These are phyloP conservation scores for Hawksworthiomyces lignivorus DNA, from an alignment of 2,329 filamentous ascomycete species.

Conservation along the genomic window DNA sequence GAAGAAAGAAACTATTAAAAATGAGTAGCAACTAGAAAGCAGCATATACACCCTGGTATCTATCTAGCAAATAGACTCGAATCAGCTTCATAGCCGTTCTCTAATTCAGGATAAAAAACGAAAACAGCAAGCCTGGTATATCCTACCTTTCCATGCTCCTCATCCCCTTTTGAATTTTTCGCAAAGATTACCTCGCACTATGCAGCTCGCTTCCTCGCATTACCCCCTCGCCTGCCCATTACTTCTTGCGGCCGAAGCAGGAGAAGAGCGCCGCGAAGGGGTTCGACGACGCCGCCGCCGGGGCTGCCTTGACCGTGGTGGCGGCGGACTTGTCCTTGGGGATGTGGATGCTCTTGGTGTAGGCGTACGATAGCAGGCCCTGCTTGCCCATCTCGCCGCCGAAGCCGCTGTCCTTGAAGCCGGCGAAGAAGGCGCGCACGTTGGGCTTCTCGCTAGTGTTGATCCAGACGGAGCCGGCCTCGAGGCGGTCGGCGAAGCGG, in stretches of 20 bases:
- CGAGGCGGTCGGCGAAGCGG: conserved; percentile 43
- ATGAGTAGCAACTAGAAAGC: background rate
- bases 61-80: too few species aligned
- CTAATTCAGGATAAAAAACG: too few species aligned
- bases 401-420: conserved; percentile 26
- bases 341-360: conserved; percentile 26
- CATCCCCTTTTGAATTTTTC: too few species aligned
- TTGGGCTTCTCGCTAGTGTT: conserved; percentile 33
- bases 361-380: conserved; percentile 24
- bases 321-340: conserved; percentile 15
- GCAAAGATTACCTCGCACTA: too few species aligned
- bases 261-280: conserved; percentile 2
- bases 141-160: background rate
- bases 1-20: background rate
- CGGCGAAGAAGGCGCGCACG: conserved; percentile 23
- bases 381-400: conserved; percentile 29
- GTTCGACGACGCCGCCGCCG: background rate
- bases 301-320: background rate
- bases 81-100: too few species aligned
- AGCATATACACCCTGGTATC: background rate
- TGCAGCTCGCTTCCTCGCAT: too few species aligned
- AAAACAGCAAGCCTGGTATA: background rate
- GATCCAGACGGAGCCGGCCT: conserved; percentile 54
- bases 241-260: background rate
- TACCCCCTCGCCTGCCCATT: background rate